Evolutionary conservation across 2,329 filamentous ascomycete genomes (phyloP), one percentile per base, ranked within the genome.

Genomic region (Bertia moriformis): DNA sequence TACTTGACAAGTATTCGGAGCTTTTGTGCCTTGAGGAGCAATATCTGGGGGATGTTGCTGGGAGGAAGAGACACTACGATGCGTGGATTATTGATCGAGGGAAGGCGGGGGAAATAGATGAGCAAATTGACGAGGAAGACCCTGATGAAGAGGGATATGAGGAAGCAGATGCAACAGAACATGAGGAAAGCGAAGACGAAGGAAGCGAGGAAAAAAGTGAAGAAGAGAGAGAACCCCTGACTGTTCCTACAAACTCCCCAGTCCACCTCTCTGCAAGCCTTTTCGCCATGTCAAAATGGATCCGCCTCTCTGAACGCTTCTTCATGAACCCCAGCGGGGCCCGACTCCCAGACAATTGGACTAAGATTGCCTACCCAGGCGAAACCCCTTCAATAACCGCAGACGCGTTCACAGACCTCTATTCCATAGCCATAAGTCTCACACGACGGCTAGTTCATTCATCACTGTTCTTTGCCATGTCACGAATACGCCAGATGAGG

Each of bases 341-440:
- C 20, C 53, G 55, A 39, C 45, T 52, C 32, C 59, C 64, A 39
- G 58, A 67, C 27, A 72, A 69, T 43, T 78, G 71, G 73, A 55
- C 53, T 22, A 57, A 58, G 18, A 40, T 68, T 27, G 56, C 59
- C 15, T 59, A 63, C 13, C 35, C 39, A 19, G 49, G 49, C 3
- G 61, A 72, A 39, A 57, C 57, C 2, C 75, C 75, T 3, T 66
- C 70, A 1, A 66, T 83, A 18, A 70, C 71, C 40, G 63, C 67
- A 18, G 77, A 73, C 12, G 70, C 71, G 0, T 63, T 79, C 37
- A 60, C 62, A 19, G 73, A 78, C 44, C 69, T 81, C 36, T 66
- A 78, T 46, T 63, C 65, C 22, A 50, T 81, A 12, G 53, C 65
- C 2, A 51, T 74, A 3, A 73, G 61, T 42, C 44, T 78, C 14